phyloP scores from a whole-genome alignment of 2,329 filamentous ascomycete species.

The Alternaria sp. region DNA sequence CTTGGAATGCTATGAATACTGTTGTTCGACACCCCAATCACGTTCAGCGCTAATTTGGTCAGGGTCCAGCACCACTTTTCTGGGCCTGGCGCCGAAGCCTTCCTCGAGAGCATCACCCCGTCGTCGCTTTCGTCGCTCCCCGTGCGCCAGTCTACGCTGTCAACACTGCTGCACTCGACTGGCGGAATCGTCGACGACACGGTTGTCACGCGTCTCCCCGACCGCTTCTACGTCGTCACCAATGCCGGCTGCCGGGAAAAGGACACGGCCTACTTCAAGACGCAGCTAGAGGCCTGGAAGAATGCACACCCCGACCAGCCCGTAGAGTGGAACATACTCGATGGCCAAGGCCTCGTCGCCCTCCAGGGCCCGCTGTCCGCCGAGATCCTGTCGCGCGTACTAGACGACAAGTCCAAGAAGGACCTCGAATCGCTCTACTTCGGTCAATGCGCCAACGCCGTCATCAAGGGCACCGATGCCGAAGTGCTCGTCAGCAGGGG shows the following conservation, averaged over 20 bases:
- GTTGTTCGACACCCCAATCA: background rate
- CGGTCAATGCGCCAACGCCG: constrained; percentile 72
- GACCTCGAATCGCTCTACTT: constrained; percentile 72
- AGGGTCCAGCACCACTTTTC: constrained; percentile 82
- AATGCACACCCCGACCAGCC: constrained; percentile 50
- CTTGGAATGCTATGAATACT: background rate
- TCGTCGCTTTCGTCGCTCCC: constrained; percentile 70
- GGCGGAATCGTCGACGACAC: constrained; percentile 96
- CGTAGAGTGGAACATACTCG: constrained; percentile 72
- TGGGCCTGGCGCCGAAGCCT: constrained; percentile 78
- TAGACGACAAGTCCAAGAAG: constrained; percentile 59
- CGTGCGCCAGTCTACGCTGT: constrained; percentile 77
- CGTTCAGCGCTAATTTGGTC: constrained; percentile 1
- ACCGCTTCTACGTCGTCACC: constrained; percentile 86
- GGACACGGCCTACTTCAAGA: constrained; percentile 77
- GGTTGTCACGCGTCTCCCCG: constrained; percentile 76
- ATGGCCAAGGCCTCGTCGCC: constrained; percentile 79
- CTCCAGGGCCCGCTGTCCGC: constrained; percentile 84
- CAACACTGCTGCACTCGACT: constrained; percentile 76
- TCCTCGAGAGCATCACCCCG: constrained; percentile 85
- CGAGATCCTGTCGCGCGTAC: constrained; percentile 69
- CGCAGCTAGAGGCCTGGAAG: constrained; percentile 65
- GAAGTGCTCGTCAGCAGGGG: constrained; percentile 79
- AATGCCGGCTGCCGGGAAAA: constrained; percentile 93
- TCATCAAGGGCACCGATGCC: constrained; percentile 64